phyloP scores from a whole-genome alignment of 495 filamentous ascomycete species.

The Tuber magnatum region DNA sequence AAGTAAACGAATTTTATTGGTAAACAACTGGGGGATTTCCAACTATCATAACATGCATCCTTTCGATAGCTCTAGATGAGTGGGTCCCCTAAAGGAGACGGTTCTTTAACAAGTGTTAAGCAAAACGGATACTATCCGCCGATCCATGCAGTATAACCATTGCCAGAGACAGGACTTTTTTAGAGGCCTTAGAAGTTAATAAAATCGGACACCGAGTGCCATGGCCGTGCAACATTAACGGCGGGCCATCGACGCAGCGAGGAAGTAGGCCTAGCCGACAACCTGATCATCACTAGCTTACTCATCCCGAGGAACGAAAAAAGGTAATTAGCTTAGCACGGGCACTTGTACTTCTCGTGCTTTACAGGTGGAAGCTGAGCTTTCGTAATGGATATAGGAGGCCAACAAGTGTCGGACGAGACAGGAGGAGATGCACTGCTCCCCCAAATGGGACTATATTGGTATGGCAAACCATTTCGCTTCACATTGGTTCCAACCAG shows the following conservation, averaged over 20 bases:
- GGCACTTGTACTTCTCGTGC: slow-evolving; percentile 10
- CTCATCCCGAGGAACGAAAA: not conserved
- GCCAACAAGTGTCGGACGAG: not conserved
- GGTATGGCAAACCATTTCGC: not conserved
- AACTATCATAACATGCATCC: not conserved
- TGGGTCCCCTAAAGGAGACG: not conserved
- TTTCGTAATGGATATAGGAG: slow-evolving; percentile 6
- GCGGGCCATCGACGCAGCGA: too few species aligned
- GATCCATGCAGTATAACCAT: not conserved
- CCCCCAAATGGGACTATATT: slow-evolving; percentile 18
- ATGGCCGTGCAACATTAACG: not conserved
- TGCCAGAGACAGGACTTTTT: not conserved
- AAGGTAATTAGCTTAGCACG: slow-evolving; percentile 3
- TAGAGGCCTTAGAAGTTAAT: not conserved
- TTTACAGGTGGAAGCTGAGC: slow-evolving; percentile 10
- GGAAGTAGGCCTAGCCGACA: too few species aligned
- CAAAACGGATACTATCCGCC: not conserved
- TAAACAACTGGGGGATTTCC: not conserved
- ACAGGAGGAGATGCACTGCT: not conserved
- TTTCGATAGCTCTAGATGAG: not conserved
- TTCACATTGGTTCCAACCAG: slow-evolving; percentile 1
- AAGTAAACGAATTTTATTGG: not conserved
- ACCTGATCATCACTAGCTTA: slow-evolving; percentile 9
- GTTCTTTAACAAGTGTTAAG: not conserved
- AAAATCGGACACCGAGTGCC: not conserved